These are phyloP conservation scores for Colletotrichum tofieldiae DNA, from an alignment of 2,329 filamentous ascomycete genomes.

Conservation along the genomic window DNA sequence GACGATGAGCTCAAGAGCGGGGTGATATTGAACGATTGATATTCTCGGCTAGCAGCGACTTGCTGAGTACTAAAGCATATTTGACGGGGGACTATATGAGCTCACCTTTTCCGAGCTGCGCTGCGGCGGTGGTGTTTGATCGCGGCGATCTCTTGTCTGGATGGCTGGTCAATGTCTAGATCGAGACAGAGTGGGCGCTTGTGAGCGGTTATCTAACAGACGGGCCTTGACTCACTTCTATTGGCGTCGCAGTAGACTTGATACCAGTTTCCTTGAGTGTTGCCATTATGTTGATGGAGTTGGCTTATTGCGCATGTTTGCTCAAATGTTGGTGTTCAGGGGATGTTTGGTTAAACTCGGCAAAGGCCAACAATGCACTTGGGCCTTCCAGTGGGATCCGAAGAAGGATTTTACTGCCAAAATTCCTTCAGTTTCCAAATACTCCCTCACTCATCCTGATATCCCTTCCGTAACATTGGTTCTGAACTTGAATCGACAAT, in stretches of 20 bases:
- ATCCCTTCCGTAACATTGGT: neutral
- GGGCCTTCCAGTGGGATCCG: neutral
- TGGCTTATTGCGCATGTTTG: conserved; percentile 12
- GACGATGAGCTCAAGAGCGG: conserved; percentile 53
- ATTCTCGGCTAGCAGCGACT: conserved; percentile 41
- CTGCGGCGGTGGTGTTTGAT: conserved; percentile 3
- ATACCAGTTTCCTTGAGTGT: conserved; percentile 24
- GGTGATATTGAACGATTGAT: conserved; percentile 56
- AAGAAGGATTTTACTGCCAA: no score
- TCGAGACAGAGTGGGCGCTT: neutral
- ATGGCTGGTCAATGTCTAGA: neutral
- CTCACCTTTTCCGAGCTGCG: conserved; percentile 9
- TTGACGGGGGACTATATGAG: no score
- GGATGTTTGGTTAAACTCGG: neutral
- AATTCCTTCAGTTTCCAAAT: neutral
- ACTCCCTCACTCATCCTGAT: neutral
- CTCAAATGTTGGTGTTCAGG: neutral
- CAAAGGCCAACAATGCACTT: neutral
- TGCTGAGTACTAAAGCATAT: neutral
- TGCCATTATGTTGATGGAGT: conserved; percentile 11
- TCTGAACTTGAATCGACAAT: neutral
- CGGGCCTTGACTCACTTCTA: conserved; percentile 24
- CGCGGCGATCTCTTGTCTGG: conserved; percentile 32
- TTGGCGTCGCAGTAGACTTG: conserved; percentile 4
- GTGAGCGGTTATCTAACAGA: neutral